Base-by-base conservation (phyloP, 441 rosid species). In the Omphalea diandra region DNA sequence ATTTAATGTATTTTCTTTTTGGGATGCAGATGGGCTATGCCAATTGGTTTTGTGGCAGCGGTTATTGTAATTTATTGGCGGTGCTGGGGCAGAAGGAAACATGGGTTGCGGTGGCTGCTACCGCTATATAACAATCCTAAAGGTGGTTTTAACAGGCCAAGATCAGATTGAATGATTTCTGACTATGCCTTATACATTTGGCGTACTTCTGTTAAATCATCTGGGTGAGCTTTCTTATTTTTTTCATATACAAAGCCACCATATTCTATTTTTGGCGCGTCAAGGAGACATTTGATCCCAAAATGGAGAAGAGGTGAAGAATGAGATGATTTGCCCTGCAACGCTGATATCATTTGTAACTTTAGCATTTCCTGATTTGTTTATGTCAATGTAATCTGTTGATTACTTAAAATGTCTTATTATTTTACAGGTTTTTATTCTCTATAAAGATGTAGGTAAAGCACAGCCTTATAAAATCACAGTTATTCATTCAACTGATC, bases 11-110 rank as follows among this genome's bases (percentile, higher is more conserved):
- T 7, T 35, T 62, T 53, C 24, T 38, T 4, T 49, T 35, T 64
- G 50, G 64, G 69, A 46, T 53, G 71, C 87, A 95, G 99, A 83
- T 95, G 99, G 99, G 99, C 95, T 5, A 70, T 93, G 73, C 99
- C 98, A 3, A 58, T 95, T 53, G 80, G 80, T 62, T 80, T 87
- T 56, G 54, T 86, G 55, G 77, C 69, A 20, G 90, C 86, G 27
- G 14, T 89, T 24, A 77, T 77, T 68, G 72, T 90, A 68, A 74
- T 93, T 58, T 93, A 93, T 74, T 89, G 94, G 87, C 92, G 97
- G 77, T 95, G 97, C 78, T 85, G 74, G 41, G 92, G 98, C 62
- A 83, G 75, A 82, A 84, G 95, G 76, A 95, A 87, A 79, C 87
- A 85, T 1, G 89, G 96, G 32, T 78, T 89, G 1, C 83, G 74